Evolutionary conservation across 2,329 filamentous ascomycete genomes (phyloP), one percentile per base, ranked within the genome.

Genomic region (Trichoderma asperellum): DNA sequence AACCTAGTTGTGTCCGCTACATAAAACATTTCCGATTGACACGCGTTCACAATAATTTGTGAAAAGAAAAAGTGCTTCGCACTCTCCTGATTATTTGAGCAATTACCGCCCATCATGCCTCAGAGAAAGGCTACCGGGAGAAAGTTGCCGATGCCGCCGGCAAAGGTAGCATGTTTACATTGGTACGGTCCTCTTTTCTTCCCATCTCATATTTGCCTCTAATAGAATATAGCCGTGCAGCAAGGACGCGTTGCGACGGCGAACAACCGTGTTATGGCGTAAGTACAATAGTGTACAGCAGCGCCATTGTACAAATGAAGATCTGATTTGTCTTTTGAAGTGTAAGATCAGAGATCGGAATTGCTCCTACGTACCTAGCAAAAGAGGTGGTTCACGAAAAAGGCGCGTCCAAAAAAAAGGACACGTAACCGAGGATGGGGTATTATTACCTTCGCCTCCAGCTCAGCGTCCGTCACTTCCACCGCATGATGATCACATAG

Each of bases 141-240:
- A 2, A 53, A 63, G 10, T 37, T 63, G 8, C 0, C 60, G 47
- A 53, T 63, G 29, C 60, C 43, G 3, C 60, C 43, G 43, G 47
- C 60, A 27, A 53, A 63, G 47, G 14, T 63, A 14, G 60, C 60
- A 37, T 63, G 60, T 35, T 47, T 63, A 24, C 60, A 63, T 53
- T 63, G 60, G 47, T 63, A 53, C 47, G 53, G 27, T 27, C 5
- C 10, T 3, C 16, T 29, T 2, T 63, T n/a, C 3, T 18, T 1
- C 60, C n/a, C n/a, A 18, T 1, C n/a, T 7, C 1, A 53, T 8
- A 14, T 12, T 35, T 21, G 16, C 14, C 21, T 55, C 52, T 55
- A 55, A 55, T 14, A 55, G 14, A 24, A 27, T 27, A 14, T 55
- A 55, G 52, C 14, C 52, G 52, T 5, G 5, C 52, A 55, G 21